Conservation (phyloP, 2,329 filamentous ascomycete species). For the Trichoderma brevicompactum region DNA sequence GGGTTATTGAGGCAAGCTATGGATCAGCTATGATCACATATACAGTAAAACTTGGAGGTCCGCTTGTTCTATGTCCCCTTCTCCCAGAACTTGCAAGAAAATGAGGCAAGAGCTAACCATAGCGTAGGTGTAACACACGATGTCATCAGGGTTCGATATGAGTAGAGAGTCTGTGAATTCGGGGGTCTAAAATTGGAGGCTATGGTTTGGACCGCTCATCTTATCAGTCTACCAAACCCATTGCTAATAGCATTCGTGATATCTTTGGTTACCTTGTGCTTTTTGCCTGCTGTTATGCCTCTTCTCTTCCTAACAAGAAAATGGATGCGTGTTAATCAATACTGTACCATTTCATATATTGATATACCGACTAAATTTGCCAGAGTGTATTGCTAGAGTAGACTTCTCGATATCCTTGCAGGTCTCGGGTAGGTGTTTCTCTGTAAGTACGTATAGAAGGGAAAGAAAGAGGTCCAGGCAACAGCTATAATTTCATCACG, state of each 20-base stretch:
- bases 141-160: conserved; percentile 44
- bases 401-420: background rate
- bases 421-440: background rate
- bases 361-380: too few relatives aligned
- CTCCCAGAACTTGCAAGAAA: background rate
- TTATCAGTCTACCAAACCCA: background rate
- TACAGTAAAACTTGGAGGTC: conserved; percentile 45
- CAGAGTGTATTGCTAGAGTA: too few relatives aligned
- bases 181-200: background rate
- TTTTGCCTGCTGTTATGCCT: background rate
- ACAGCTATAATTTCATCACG: conserved; percentile 27
- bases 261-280: background rate
- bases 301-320: background rate
- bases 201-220: background rate
- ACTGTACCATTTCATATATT: too few relatives aligned
- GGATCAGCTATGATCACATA: conserved; percentile 48
- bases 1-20: conserved; percentile 45
- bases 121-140: conserved; percentile 44
- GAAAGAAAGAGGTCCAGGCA: background rate
- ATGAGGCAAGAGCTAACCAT: background rate
- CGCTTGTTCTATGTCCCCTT: conserved; percentile 10
- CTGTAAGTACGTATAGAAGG: background rate
- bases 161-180: conserved; percentile 27
- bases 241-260: too few relatives aligned
- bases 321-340: too few relatives aligned